A percentile compares a stretch with the other conserved stretches of the same genome.
These are phyloP conservation scores for Oryza nivara DNA, from an alignment of 176 grass and related monocot species.

Conservation along the genomic window DNA sequence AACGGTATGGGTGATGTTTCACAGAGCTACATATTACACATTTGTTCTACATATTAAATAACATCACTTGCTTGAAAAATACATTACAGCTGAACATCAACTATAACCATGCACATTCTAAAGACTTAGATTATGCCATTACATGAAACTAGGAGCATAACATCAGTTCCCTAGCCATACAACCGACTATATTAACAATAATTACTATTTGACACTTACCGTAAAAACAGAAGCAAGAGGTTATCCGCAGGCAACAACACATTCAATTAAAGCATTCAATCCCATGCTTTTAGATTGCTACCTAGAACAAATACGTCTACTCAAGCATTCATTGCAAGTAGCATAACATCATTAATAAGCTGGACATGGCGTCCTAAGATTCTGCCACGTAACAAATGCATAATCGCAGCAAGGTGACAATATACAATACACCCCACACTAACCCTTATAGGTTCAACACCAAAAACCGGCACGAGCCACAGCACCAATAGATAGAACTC, in stretches of 20 bases:
- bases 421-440: neutral
- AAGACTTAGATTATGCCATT: neutral
- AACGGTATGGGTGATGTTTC: neutral
- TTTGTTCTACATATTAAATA: neutral
- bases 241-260: neutral
- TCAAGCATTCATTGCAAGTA: neutral
- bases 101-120: neutral
- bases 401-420: neutral
- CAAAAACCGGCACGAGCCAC: neutral
- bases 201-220: too few relatives aligned
- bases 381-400: neutral
- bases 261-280: neutral
- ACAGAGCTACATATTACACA: neutral
- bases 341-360: neutral
- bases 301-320: neutral
- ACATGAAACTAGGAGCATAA: too few relatives aligned
- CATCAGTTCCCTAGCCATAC: too few relatives aligned
- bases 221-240: neutral
- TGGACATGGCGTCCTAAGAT: neutral
- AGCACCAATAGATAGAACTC: neutral
- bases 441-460: neutral
- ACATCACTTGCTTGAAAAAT: neutral
- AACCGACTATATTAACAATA: too few relatives aligned
- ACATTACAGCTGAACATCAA: neutral
- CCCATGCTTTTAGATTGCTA: neutral